Percentiles rank a stretch among this genome's conserved stretches.
phyloP scores from a whole-genome alignment of 768 basidiomycete species.

The Tylopilus sp. region DNA sequence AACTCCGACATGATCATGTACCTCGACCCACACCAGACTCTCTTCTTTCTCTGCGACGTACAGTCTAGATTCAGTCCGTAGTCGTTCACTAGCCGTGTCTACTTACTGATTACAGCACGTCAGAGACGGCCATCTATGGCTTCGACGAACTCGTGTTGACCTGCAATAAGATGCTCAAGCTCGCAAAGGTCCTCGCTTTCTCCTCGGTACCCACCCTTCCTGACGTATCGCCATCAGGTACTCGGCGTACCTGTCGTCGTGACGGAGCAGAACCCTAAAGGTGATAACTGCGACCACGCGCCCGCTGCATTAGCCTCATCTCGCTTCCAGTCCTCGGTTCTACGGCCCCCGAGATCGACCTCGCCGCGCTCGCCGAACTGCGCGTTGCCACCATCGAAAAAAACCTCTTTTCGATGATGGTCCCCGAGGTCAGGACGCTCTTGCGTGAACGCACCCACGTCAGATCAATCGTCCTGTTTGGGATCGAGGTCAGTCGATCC shows the following conservation, averaged over 20 bases:
- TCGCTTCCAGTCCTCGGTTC: conserved; percentile 56
- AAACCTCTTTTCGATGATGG: conserved; percentile 83
- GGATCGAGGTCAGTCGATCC: conserved; percentile 69
- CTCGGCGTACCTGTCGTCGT: conserved; percentile 69
- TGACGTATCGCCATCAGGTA: conserved; percentile 29
- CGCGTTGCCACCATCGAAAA: conserved; percentile 68
- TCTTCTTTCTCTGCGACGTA: conserved; percentile 83
- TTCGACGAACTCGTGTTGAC: conserved; percentile 70
- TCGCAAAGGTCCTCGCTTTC: conserved; percentile 54
- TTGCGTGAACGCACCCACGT: conserved; percentile 47
- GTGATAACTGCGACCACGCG: conserved; percentile 32
- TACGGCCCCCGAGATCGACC: conserved; percentile 60
- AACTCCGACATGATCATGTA: conserved; percentile 31
- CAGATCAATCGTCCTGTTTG: conserved; percentile 70
- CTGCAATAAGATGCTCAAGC: conserved; percentile 70
- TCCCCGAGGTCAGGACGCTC: conserved; percentile 55
- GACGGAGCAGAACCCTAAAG: conserved; percentile 83
- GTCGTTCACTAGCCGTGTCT: too few relatives aligned
- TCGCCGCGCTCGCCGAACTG: conserved; percentile 50
- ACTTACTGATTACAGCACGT: not conserved
- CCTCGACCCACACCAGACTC: conserved; percentile 37
- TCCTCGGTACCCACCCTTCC: not conserved
- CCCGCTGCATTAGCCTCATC: conserved; percentile 4
- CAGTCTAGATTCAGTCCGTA: conserved; percentile 70
- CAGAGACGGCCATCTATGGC: conserved; percentile 55